Base-by-base conservation (phyloP, 345 rosid genomes). In the Clarkia xantiana region DNA sequence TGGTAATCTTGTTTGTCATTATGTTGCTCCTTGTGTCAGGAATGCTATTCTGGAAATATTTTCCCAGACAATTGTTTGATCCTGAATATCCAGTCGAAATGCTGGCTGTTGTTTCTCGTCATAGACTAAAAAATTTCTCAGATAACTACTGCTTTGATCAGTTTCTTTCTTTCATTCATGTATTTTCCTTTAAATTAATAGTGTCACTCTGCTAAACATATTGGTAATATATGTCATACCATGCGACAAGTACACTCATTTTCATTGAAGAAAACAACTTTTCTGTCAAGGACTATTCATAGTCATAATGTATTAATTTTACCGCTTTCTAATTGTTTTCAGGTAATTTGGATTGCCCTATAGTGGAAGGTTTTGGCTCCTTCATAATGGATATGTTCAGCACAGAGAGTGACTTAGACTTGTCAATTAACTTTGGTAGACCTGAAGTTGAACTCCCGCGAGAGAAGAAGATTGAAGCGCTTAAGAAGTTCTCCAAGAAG, bases 291-390 rank as follows among this genome's bases (percentile, higher is more conserved):
- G 20, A 11, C 18, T 20, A 19, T 19, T 39, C 40, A 45, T 14
- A 11, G 52, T 40, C 17, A 47, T 47, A 16, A 40, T 9, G 15
- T 40, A 38, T 13, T 44, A 41, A 45, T 8, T 23, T 29, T 14
- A 0, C 39, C 0, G 9, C 36, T 23, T 41, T 14, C 39, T 7
- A 18, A 20, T 40, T 52, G 19, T 22, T 54, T 54, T 60, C 61
- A 77, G 83, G 67, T 23, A 10, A 52, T 57, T 53, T 52, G 14
- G 76, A 68, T 12, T 49, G 47, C n/a, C 76, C 74, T 11, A 40
- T 60, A 13, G 70, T 77, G 41, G 75, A 74, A 64, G 68, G 44
- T 43, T 77, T 64, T 51, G 84, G 80, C 7, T 77, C 84, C 22
- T 74, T 69, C 34, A 51, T 70, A 42, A 77, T 77, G 84, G 74